phyloP scores from a whole-genome alignment of 2,329 filamentous ascomycete species.

The Xylariaceae sp. region DNA sequence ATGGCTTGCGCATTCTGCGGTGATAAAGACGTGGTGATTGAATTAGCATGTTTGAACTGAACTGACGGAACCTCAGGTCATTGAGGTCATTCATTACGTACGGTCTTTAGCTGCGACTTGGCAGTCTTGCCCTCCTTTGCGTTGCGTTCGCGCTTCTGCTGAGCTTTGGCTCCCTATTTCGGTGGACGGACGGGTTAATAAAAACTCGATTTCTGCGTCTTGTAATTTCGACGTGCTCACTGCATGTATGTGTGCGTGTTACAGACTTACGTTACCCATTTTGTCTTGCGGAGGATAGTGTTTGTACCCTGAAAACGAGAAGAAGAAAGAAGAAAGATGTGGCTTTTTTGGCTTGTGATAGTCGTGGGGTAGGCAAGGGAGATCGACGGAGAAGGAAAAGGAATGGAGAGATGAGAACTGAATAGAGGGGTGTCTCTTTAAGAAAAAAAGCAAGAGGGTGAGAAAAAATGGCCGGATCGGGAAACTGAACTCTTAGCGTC shows the following conservation, averaged over 20 bases:
- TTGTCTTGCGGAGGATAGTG: conserved; percentile 3
- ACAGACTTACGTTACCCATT: conserved; percentile 19
- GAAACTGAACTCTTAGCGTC: too few relatives aligned
- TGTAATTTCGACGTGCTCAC: background rate
- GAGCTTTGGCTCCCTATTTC: conserved; percentile 56
- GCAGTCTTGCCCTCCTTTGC: conserved; percentile 53
- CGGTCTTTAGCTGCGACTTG: conserved; percentile 65
- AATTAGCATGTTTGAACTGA: too few relatives aligned
- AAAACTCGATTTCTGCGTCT: background rate
- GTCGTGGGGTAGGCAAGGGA: conserved; percentile 5
- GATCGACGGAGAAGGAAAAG: conserved; percentile 15
- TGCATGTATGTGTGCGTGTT: background rate
- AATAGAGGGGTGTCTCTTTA: background rate
- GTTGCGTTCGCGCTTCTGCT: conserved; percentile 69
- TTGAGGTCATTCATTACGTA: too few relatives aligned
- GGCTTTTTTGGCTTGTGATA: conserved; percentile 3
- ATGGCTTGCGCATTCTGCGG: conserved; percentile 65
- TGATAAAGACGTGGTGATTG: too few relatives aligned
- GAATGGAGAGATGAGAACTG: conserved; percentile 11
- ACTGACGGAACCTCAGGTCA: too few relatives aligned
- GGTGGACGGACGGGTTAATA: background rate
- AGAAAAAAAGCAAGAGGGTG: background rate
- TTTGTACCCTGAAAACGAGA: background rate
- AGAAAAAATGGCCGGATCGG: too few relatives aligned
- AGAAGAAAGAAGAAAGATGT: background rate